Conservation (phyloP, 108 stramenopile species). For the Cyclostephanos invisitatus region DNA sequence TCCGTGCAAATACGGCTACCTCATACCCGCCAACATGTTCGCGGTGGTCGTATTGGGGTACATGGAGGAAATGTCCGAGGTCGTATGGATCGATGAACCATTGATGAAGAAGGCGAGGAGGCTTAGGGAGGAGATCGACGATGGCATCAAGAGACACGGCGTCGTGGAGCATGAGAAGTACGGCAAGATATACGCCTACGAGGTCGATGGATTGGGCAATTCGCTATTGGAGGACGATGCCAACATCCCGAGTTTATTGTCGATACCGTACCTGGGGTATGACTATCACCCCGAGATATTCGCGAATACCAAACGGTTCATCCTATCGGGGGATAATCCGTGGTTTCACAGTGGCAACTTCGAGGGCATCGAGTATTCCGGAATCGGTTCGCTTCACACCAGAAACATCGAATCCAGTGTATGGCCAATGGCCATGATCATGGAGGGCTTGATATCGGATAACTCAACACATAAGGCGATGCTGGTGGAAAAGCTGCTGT, state of each 20-base stretch:
- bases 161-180: slow-evolving; percentile 43
- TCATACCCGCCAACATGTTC: slow-evolving; percentile 70
- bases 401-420: slow-evolving; percentile 30
- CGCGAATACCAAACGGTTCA: slow-evolving; percentile 50
- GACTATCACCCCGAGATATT: slow-evolving; percentile 46
- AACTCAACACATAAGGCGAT: slow-evolving; percentile 33
- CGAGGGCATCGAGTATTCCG: slow-evolving; percentile 41
- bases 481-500: slow-evolving; percentile 36
- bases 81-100: slow-evolving; percentile 40
- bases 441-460: slow-evolving; percentile 53
- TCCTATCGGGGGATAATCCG: slow-evolving; percentile 51
- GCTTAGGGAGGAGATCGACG: slow-evolving; percentile 51
- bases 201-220: slow-evolving; percentile 80
- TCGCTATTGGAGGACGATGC: slow-evolving; percentile 73
- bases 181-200: slow-evolving; percentile 68
- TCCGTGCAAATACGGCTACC: slow-evolving; percentile 54
- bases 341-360: slow-evolving; percentile 45
- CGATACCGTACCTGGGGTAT: slow-evolving; percentile 66
- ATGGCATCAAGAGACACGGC: slow-evolving; percentile 60
- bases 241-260: slow-evolving; percentile 73
- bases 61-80: slow-evolving; percentile 35
- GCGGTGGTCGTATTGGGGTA: slow-evolving; percentile 55
- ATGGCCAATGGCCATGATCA: slow-evolving; percentile 77
- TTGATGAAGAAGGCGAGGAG: slow-evolving; percentile 34
- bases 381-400: slow-evolving; percentile 56